Evolutionary conservation across 306 rosid genomes (phyloP), one percentile per base, ranked within the genome.

Genomic region (Citrullus mucosospermus): DNA sequence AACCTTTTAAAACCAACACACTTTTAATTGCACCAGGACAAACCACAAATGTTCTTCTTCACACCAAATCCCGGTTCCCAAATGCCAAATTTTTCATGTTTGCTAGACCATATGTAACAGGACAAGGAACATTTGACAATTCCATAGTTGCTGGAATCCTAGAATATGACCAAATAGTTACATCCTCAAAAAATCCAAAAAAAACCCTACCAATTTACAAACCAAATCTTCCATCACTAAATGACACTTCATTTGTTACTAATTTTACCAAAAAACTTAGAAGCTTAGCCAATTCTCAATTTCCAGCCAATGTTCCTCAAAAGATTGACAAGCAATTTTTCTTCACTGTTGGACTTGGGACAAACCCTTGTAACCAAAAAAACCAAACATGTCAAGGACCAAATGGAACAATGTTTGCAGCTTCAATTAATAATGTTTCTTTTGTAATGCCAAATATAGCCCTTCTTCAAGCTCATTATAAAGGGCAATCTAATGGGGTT

Each of bases 311-410:
- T 18, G 73, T 66, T 30, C 78, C 78, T 15, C 43, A 9, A 18
- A 74, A 74, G 0, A 10, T 74, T 13, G 43, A 74, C 57, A 51
- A 11, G 17, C 13, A 50, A 15, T 74, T 74, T 18, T 32, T 74
- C 30, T 74, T 74, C 63, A 48, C 78, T 0, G 61, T 74, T 9
- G 78, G 78, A 4, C 62, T 74, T 5, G 78, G 61, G 13, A 74
- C 78, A 17, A 74, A 17, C 46, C 78, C 78, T 74, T 74, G 78
- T 30, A 74, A 9, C 62, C 28, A 50, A 3, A 16, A 50, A 0
- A 74, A 74, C 15, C 61, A 74, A 18, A 74, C 78, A 25, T 74
- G 78, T 51, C 78, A 74, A 6, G 78, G 78, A 30, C 78, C 73
- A 38, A 66, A 66, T 39, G 73, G 50, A 9, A 38, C 73, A 9